Percentiles rank a stretch among this genome's conserved stretches.
These are phyloP conservation scores for Apiospora arundinis DNA, from an alignment of 2,329 filamentous ascomycete genomes.

Conservation along the genomic window DNA sequence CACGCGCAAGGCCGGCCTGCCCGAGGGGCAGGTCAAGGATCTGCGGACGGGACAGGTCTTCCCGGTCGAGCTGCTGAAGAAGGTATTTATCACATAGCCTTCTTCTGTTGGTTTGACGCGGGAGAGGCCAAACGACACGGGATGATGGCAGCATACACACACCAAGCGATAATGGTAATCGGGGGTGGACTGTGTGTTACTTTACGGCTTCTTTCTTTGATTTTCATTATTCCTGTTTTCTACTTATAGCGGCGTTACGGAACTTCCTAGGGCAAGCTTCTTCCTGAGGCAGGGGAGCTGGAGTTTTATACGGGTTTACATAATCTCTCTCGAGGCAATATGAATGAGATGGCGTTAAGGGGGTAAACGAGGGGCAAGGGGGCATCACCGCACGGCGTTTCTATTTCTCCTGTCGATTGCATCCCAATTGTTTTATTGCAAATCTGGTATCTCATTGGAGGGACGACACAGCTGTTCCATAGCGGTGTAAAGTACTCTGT, in stretches of 20 bases:
- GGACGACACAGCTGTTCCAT: not conserved
- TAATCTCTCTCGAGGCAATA: not conserved
- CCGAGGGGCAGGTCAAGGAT: slow-evolving; percentile 74
- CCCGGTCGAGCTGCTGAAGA: slow-evolving; percentile 69
- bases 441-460: not conserved
- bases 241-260: not conserved
- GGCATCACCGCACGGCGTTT: not conserved
- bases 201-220: not conserved
- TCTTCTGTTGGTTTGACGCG: not conserved
- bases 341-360: not conserved
- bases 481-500: not conserved
- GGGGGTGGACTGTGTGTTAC: not conserved
- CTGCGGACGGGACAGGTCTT: slow-evolving; percentile 76
- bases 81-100: slow-evolving; percentile 84
- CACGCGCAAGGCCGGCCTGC: slow-evolving; percentile 79
- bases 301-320: not conserved
- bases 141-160: not conserved
- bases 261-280: not conserved
- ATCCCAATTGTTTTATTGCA: not conserved
- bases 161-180: not conserved
- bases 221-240: not conserved
- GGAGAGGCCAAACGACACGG: not conserved
- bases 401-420: not conserved
- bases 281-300: not conserved
- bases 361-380: not conserved